Base-by-base conservation (phyloP, 257 asterid genomes). In the Ligustrum vulgare region DNA sequence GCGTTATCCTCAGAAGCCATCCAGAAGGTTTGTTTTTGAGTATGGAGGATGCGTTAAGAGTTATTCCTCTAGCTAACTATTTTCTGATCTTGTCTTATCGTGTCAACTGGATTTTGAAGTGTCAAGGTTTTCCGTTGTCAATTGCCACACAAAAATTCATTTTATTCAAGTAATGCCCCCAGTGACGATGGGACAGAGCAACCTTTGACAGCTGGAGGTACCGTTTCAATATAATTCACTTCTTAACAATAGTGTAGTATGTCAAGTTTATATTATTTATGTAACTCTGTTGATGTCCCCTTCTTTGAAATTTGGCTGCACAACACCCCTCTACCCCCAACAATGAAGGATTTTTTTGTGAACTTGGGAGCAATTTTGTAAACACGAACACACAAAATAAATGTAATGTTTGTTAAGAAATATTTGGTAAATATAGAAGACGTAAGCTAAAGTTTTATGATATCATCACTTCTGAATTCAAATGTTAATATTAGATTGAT, bases 51-150 rank as follows among this genome's bases (percentile, higher is more conserved):
- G 34, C 6, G 4, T 54, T 6, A 54, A 56, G 18, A 51, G 62
- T 16, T 51, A 16, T 9, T 51, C 62, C 23, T 47, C n/a, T 9
- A 20, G 60, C 49, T 37, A 64, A 62, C 15, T 7, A 16, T 33
- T 45, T 8, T 72, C 41, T 71, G 12, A 54, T 63, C 56, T 34
- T 78, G 20, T 72, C 69, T 72, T 79, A 82, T 72, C 81, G 75
- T 84, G 6, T 13, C 45, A 37, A 71, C 63, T 41, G 80, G 65
- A 65, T 75, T 68, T 39, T 66, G 6, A 72, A 92, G 97, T 81
- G 93, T 93, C 75, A 93, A 91, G 92, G 92, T 87, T 75, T 90
- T 91, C 12, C 87, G 98, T 70, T 91, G 93, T 82, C 98, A 93
- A 84, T 79, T 93, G 82, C 96, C 97, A 7, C 86, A 82, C 18